phyloP scores from a whole-genome alignment of 164 flowering plant genomes.

The Vitis rotundifolia region DNA sequence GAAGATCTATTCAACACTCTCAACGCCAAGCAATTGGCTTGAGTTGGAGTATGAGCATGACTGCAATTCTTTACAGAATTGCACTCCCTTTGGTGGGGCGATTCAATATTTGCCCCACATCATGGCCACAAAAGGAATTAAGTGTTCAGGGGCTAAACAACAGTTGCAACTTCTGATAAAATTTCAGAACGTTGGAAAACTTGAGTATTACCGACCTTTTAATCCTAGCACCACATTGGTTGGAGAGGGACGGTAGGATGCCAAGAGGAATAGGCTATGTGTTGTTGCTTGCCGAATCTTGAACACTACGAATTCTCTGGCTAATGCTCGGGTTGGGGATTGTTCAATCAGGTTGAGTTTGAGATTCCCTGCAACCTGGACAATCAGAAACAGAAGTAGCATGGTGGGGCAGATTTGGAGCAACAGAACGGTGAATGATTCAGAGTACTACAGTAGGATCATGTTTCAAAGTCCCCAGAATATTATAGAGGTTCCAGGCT shows the following conservation, averaged over 20 bases:
- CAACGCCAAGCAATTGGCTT: neutral
- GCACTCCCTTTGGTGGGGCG: slow-evolving; percentile 32
- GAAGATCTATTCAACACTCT: slow-evolving; percentile 24
- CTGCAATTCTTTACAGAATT: slow-evolving; percentile 32
- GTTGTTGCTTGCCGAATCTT: slow-evolving; percentile 50
- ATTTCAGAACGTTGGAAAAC: slow-evolving; percentile 24
- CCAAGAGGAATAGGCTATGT: slow-evolving; percentile 26
- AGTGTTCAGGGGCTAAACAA: slow-evolving; percentile 26
- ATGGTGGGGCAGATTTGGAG: slow-evolving; percentile 60
- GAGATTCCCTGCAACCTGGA: slow-evolving; percentile 39
- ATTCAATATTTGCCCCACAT: slow-evolving; percentile 30
- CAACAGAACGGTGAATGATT: slow-evolving; percentile 29
- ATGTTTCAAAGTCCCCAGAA: slow-evolving; percentile 19
- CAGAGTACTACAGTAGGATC: slow-evolving; percentile 46
- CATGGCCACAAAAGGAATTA: slow-evolving; percentile 31
- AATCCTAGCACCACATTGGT: slow-evolving; percentile 40
- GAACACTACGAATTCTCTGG: slow-evolving; percentile 22
- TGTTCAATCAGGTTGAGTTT: slow-evolving; percentile 53
- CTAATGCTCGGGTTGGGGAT: slow-evolving; percentile 44
- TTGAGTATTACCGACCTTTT: slow-evolving; percentile 17
- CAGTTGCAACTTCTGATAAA: slow-evolving; percentile 26
- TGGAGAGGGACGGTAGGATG: slow-evolving; percentile 68
- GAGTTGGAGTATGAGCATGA: slow-evolving; percentile 34
- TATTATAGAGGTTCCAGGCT: slow-evolving; percentile 16
- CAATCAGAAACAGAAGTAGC: slow-evolving; percentile 34